Percentiles rank a stretch among this genome's conserved stretches.
These are phyloP conservation scores for Aphelidium insulamus DNA, from an alignment of 371 early-diverging fungal species.

Conservation along the genomic window DNA sequence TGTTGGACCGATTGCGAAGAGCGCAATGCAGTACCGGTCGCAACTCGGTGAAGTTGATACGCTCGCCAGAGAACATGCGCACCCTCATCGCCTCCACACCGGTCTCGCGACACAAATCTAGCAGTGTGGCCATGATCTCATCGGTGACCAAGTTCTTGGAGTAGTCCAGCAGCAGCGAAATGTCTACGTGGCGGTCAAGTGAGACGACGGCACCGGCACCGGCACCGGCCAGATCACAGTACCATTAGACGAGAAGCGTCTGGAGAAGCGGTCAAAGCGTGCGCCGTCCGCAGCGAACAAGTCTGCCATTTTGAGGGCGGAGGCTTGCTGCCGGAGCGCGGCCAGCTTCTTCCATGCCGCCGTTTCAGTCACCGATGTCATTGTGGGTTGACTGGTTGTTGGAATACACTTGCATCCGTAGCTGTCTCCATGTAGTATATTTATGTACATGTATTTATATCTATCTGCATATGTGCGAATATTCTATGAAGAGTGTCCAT, in stretches of 20 bases:
- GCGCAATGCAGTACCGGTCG: slow-evolving; percentile 93
- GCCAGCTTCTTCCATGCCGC: too few relatives aligned
- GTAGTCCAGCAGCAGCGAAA: slow-evolving; percentile 65
- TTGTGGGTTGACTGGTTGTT: too few relatives aligned
- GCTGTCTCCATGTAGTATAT: too few relatives aligned
- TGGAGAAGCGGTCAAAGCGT: slow-evolving; percentile 56
- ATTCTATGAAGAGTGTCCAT: too few relatives aligned
- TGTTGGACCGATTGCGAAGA: slow-evolving; percentile 66
- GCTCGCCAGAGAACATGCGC: slow-evolving; percentile 85
- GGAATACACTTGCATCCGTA: too few relatives aligned
- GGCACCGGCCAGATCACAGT: slow-evolving; percentile 9
- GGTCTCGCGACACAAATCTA: slow-evolving; percentile 61
- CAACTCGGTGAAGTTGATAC: slow-evolving; percentile 94
- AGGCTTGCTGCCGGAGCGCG: too few relatives aligned
- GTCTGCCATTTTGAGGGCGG: slow-evolving; percentile 45
- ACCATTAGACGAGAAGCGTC: slow-evolving; percentile 39
- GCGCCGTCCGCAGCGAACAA: slow-evolving; percentile 45
- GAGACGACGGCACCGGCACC: too few relatives aligned
- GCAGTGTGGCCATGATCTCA: slow-evolving; percentile 48
- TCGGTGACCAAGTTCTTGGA: slow-evolving; percentile 78
- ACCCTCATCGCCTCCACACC: slow-evolving; percentile 62
- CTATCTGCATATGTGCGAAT: too few relatives aligned
- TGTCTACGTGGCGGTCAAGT: slow-evolving; percentile 15
- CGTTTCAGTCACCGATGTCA: too few relatives aligned
- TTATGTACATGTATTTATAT: too few relatives aligned